Conservation (phyloP, 1,284 basidiomycete species). For the Cryptococcus amylolentus region DNA sequence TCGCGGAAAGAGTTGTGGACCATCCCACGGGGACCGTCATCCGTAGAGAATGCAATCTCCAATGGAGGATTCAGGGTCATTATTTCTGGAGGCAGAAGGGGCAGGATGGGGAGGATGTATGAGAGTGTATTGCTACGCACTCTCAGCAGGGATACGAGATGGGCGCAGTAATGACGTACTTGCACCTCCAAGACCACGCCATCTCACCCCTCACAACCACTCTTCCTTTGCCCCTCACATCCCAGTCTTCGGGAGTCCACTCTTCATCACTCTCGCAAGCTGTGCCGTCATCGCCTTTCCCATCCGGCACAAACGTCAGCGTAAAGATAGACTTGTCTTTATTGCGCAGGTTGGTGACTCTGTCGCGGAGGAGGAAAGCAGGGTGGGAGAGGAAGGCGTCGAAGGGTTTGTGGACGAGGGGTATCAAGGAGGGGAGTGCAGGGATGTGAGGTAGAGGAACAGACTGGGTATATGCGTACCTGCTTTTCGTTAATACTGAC, state of each 20-base stretch:
- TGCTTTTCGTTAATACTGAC: conserved; percentile 2
- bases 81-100: conserved; percentile 29
- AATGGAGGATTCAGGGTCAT: conserved; percentile 31
- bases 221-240: conserved; percentile 27
- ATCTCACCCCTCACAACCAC: conserved; percentile 24
- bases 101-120: conserved; percentile 34
- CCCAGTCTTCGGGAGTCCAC: conserved; percentile 18
- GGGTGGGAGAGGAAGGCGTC: conserved; percentile 35
- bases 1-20: conserved; percentile 28
- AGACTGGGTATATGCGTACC: conserved; percentile 36
- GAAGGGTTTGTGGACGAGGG: conserved; percentile 34
- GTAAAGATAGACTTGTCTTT: conserved; percentile 20
- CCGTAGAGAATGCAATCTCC: conserved; percentile 30
- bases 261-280: conserved; percentile 24
- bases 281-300: conserved; percentile 33
- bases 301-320: conserved; percentile 38
- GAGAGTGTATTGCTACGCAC: conserved; percentile 33
- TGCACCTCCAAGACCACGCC: conserved; percentile 35
- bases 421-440: conserved; percentile 27
- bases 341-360: conserved; percentile 15
- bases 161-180: conserved; percentile 24
- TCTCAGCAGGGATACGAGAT: neutral
- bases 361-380: conserved; percentile 23
- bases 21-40: conserved; percentile 34
- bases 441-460: conserved; percentile 14